These are phyloP conservation scores for Amanita phalloides DNA, from an alignment of 768 basidiomycete species.

Conservation along the genomic window DNA sequence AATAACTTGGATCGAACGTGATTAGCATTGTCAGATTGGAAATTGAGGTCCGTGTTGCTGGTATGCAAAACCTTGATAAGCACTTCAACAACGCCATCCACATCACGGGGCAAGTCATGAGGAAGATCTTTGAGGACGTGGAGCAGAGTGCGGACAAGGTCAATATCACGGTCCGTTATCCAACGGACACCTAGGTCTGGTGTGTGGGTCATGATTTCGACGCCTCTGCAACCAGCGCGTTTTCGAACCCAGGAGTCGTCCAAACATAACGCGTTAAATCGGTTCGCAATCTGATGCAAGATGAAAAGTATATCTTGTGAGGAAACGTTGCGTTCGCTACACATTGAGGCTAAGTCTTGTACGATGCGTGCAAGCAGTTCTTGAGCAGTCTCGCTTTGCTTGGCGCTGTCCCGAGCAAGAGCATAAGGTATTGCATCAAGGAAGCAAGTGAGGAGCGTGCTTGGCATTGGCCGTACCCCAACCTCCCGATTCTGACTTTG, in stretches of 20 bases:
- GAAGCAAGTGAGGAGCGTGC: slow-evolving; percentile 51
- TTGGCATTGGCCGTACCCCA: slow-evolving; percentile 41
- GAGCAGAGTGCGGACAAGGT: slow-evolving; percentile 81
- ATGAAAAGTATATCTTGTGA: slow-evolving; percentile 52
- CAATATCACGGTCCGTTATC: slow-evolving; percentile 80
- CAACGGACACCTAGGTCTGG: slow-evolving; percentile 66
- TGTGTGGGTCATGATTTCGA: slow-evolving; percentile 67
- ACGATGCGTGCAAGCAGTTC: slow-evolving; percentile 53
- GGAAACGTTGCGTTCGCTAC: slow-evolving; percentile 31
- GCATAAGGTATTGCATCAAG: slow-evolving; percentile 77
- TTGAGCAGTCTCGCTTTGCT: slow-evolving; percentile 51
- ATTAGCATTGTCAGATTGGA: slow-evolving; percentile 29
- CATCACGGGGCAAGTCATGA: slow-evolving; percentile 73
- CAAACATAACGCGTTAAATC: slow-evolving; percentile 79
- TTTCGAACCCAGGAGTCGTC: slow-evolving; percentile 89
- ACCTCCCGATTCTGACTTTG: slow-evolving; percentile 44
- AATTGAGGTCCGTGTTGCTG: slow-evolving; percentile 39
- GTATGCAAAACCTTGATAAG: slow-evolving; percentile 57
- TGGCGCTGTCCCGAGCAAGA: slow-evolving; percentile 52
- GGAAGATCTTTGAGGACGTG: slow-evolving; percentile 94
- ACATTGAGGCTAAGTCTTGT: slow-evolving; percentile 52
- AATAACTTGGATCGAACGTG: slow-evolving; percentile 44
- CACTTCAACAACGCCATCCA: slow-evolving; percentile 71
- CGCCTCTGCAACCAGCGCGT: slow-evolving; percentile 80
- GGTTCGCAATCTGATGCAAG: slow-evolving; percentile 72